phyloP scores from a whole-genome alignment of 2,329 filamentous ascomycete species.

The Cladophialophora yegresii region DNA sequence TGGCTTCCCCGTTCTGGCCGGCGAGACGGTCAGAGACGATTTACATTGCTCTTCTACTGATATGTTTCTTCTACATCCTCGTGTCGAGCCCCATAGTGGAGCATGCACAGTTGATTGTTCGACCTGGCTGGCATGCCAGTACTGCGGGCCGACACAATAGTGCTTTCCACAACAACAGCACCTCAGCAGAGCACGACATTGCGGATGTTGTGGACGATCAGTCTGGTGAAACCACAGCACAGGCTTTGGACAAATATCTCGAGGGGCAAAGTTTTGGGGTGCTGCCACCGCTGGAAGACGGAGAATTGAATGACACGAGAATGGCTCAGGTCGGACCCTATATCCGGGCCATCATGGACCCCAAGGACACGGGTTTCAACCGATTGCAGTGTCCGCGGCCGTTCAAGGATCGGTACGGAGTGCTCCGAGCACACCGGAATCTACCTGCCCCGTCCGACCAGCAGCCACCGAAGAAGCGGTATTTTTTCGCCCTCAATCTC shows the following conservation, averaged over 20 bases:
- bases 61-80: constrained; percentile 14
- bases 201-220: not conserved
- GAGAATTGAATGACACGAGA: constrained; percentile 8
- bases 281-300: not conserved
- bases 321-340: constrained; percentile 12
- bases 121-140: not conserved
- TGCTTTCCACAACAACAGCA: not conserved
- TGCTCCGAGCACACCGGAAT: not conserved
- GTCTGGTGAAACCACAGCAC: not conserved
- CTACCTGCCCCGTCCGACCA: not conserved
- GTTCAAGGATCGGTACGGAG: constrained; percentile 7
- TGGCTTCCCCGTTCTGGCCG: constrained; percentile 3
- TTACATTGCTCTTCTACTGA: constrained; percentile 6
- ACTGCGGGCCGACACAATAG: not conserved
- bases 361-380: constrained; percentile 10
- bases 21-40: constrained; percentile 7
- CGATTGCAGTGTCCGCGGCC: constrained; percentile 15
- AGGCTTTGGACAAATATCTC: not conserved
- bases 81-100: constrained; percentile 2
- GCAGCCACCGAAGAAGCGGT: constrained; percentile 35
- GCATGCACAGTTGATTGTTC: not conserved
- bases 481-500: constrained; percentile 59
- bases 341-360: constrained; percentile 22
- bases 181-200: not conserved
- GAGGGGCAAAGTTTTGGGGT: not conserved